Conservation (phyloP, 768 basidiomycete genomes). For the Podaxis sp. region DNA sequence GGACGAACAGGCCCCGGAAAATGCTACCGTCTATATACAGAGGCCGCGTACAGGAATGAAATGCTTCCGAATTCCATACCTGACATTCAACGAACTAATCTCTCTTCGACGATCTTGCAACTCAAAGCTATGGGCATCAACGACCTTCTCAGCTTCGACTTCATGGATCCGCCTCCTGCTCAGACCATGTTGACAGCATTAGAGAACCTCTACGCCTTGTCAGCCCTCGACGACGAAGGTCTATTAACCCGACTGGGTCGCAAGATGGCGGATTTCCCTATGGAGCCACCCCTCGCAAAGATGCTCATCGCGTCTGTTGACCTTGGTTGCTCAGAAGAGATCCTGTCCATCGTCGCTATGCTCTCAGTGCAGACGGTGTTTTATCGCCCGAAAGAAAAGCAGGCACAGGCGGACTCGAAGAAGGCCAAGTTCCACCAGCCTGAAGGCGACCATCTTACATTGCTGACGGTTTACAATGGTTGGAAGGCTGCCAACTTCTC, state of each 20-base stretch:
- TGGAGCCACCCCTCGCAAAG: slow-evolving; percentile 95
- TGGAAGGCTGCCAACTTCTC: slow-evolving; percentile 97
- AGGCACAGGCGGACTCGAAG: slow-evolving; percentile 98
- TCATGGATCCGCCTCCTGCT: slow-evolving; percentile 98
- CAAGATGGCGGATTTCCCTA: slow-evolving; percentile 99
- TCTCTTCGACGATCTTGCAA: slow-evolving; percentile 90
- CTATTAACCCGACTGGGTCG: slow-evolving; percentile 90
- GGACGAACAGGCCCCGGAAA: slow-evolving; percentile 98
- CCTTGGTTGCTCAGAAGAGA: slow-evolving; percentile 96
- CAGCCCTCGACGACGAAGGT: slow-evolving; percentile 96
- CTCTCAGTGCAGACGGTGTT: slow-evolving; percentile 94
- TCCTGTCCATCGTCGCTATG: slow-evolving; percentile 97
- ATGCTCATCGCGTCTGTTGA: slow-evolving; percentile 99
- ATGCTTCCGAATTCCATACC: slow-evolving; percentile 98
- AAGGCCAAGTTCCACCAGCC: slow-evolving; percentile 99
- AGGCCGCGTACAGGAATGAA: slow-evolving; percentile 97
- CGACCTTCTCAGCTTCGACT: slow-evolving; percentile 95
- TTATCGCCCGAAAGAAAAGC: slow-evolving; percentile 99
- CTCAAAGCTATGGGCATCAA: slow-evolving; percentile 99
- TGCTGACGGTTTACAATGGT: slow-evolving; percentile 95
- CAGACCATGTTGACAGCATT: slow-evolving; percentile 96
- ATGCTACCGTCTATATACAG: slow-evolving; percentile 96
- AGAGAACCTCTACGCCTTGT: slow-evolving; percentile 91
- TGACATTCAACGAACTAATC: slow-evolving; percentile 94
- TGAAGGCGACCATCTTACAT: slow-evolving; percentile 92